Conservation (phyloP, 345 rosid genomes). For the Acer negundo region DNA sequence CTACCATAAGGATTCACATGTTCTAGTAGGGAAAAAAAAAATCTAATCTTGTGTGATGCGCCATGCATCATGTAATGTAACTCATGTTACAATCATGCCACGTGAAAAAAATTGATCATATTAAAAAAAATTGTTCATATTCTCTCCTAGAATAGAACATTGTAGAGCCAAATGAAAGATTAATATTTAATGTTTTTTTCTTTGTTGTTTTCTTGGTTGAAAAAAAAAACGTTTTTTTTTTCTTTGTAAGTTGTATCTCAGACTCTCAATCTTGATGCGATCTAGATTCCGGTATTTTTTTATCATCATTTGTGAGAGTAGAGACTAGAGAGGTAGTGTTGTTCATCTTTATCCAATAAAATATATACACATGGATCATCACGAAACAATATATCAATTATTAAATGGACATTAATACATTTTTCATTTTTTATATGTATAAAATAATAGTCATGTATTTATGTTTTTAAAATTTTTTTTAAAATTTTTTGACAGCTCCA, state of each 20-base stretch:
- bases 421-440: neutral
- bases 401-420: neutral
- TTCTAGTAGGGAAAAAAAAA: no score
- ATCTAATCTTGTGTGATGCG: no score
- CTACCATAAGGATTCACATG: neutral
- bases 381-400: neutral
- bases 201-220: neutral
- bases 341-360: neutral
- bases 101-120: no score
- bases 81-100: no score
- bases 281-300: neutral
- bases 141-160: no score
- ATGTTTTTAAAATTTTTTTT: no score
- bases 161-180: neutral
- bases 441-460: neutral
- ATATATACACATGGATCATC: neutral
- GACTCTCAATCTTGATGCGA: neutral
- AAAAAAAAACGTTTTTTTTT: neutral
- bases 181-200: neutral
- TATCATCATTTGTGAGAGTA: no score
- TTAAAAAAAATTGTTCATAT: no score
- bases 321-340: no score
- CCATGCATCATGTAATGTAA: no score
- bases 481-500: constrained; percentile 54
- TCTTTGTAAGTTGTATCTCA: neutral